Evolutionary conservation across 1,284 basidiomycete species (phyloP).

Genomic region (Irpex sp.): DNA sequence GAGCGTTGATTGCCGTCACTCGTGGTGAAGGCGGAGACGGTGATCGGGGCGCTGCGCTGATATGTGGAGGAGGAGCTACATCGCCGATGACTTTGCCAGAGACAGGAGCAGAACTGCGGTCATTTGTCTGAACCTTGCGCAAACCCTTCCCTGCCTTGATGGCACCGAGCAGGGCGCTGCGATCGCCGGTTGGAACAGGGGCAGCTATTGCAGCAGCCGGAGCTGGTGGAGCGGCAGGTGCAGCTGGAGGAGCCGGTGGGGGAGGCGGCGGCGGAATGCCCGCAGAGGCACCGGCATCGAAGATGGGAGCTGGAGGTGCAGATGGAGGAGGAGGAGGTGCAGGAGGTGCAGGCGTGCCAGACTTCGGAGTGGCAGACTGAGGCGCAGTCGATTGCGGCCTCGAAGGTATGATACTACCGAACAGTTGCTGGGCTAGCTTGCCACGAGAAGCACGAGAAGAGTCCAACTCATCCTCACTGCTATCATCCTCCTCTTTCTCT

Average conservation of each 20-base stretch:
- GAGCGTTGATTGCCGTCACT: slow-evolving; percentile 1
- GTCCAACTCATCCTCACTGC: slow-evolving; percentile 78
- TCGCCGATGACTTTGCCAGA: slow-evolving; percentile 82
- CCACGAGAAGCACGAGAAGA: slow-evolving; percentile 61
- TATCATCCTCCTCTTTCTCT: slow-evolving; percentile 72
- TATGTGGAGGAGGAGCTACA: slow-evolving; percentile 69
- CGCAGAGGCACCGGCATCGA: slow-evolving; percentile 21
- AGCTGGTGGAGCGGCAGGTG: slow-evolving; percentile 34
- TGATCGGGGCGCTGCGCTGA: slow-evolving; percentile 36
- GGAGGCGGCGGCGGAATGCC: slow-evolving; percentile 20
- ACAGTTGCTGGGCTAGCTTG: slow-evolving; percentile 76
- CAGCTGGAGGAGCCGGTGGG: slow-evolving; percentile 30
- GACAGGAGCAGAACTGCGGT: slow-evolving; percentile 70
- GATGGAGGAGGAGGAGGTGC: slow-evolving; percentile 38
- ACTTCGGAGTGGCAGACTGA: slow-evolving; percentile 32
- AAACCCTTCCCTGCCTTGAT: slow-evolving; percentile 83
- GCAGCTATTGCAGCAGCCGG: slow-evolving; percentile 35
- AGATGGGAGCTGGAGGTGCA: slow-evolving; percentile 20
- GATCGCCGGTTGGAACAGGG: slow-evolving; percentile 43
- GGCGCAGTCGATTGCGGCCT: slow-evolving; percentile 43
- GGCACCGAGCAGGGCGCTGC: slow-evolving; percentile 71
- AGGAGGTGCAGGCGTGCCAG: slow-evolving; percentile 34
- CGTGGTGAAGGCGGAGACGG: slow-evolving; percentile 40
- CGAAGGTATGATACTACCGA: slow-evolving; percentile 62
- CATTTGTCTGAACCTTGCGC: slow-evolving; percentile 79